These are phyloP conservation scores for Cucumis melo DNA, from an alignment of 306 rosid species.

Conservation along the genomic window DNA sequence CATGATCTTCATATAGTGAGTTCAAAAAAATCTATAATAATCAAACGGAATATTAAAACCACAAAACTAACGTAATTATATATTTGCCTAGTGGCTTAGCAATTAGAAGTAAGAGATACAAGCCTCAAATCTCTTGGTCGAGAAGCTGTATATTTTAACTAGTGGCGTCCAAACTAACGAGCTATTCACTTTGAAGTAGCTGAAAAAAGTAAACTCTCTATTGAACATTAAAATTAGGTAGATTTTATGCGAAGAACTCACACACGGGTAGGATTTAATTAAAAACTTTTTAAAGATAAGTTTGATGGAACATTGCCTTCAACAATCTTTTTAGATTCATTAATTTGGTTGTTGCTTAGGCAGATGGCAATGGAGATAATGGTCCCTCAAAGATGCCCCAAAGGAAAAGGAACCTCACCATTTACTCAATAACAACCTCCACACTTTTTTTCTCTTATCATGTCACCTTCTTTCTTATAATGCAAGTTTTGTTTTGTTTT, in stretches of 20 bases:
- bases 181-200: too few species aligned
- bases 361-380: not conserved
- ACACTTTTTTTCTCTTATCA: not conserved
- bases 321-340: not conserved
- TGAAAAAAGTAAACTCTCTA: not conserved
- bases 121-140: too few species aligned
- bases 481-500: not conserved
- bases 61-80: too few species aligned
- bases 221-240: not conserved
- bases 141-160: too few species aligned
- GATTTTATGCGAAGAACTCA: not conserved
- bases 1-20: not conserved
- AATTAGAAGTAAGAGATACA: not conserved
- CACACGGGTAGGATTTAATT: not conserved
- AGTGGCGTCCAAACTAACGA: not conserved
- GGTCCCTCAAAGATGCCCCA: not conserved
- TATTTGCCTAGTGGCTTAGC: not conserved
- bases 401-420: not conserved
- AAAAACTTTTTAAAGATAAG: not conserved
- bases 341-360: constrained; percentile 5
- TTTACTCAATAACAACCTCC: constrained; percentile 2
- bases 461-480: constrained; percentile 1
- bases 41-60: too few species aligned
- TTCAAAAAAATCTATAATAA: too few species aligned
- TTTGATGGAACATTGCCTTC: not conserved